These are phyloP conservation scores for Fusarium nelsonii DNA, from an alignment of 2,329 filamentous ascomycete genomes.

Conservation along the genomic window DNA sequence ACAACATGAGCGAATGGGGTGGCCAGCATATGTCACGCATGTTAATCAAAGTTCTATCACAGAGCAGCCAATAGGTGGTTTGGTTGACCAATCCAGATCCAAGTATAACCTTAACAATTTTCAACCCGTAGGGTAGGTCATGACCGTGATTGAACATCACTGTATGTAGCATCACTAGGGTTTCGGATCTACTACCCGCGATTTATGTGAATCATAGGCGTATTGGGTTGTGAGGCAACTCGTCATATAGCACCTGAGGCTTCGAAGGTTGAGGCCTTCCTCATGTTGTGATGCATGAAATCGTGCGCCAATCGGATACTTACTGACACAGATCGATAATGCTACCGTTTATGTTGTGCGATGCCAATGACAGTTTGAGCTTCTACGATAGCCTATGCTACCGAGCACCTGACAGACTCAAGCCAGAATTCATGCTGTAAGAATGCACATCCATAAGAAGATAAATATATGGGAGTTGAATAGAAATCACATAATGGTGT, in stretches of 20 bases:
- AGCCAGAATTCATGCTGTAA: not conserved
- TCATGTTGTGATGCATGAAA: conserved; percentile 39
- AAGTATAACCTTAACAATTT: not conserved
- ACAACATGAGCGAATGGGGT: conserved; percentile 3
- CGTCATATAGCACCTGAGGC: conserved; percentile 4
- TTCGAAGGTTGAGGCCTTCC: conserved; percentile 33
- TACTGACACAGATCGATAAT: conserved; percentile 31
- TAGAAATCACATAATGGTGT: conserved; percentile 5
- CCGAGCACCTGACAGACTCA: conserved; percentile 13
- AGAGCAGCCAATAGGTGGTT: not conserved
- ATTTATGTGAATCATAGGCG: conserved; percentile 6
- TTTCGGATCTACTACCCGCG: not conserved
- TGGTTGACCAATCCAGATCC: not conserved
- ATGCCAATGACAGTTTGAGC: conserved; percentile 28
- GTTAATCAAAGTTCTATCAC: not conserved
- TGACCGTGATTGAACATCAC: not conserved
- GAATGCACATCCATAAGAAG: not conserved
- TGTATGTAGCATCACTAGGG: not conserved
- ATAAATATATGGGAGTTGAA: not conserved
- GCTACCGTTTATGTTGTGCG: conserved; percentile 28
- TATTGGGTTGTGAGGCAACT: conserved; percentile 17
- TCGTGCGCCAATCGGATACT: conserved; percentile 34
- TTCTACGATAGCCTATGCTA: conserved; percentile 12
- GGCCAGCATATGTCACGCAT: not conserved
- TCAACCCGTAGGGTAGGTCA: conserved; percentile 10